phyloP scores from a whole-genome alignment of 352 stramenopile species.

The Globisporangium apiculatum region DNA sequence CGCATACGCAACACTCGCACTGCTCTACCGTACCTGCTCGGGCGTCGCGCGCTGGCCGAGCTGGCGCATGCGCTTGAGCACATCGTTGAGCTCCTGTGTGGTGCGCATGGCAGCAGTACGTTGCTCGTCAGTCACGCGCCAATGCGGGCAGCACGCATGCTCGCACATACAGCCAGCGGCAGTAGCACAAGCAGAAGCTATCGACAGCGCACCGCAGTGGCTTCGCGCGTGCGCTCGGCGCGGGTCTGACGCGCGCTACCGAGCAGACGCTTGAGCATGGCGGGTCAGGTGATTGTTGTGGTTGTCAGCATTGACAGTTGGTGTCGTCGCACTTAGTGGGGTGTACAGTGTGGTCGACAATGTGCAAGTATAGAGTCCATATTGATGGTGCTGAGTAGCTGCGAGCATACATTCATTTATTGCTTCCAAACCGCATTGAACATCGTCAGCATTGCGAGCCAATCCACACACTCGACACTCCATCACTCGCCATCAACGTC shows the following conservation, averaged over 20 bases:
- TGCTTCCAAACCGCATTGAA: too few species aligned
- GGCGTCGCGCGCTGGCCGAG: conserved; percentile 46
- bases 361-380: neutral
- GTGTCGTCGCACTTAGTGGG: neutral
- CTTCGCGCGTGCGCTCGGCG: conserved; percentile 31
- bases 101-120: neutral
- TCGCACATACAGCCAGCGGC: neutral
- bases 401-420: too few species aligned
- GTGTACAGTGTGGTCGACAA: neutral
- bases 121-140: neutral
- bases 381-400: neutral
- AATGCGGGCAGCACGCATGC: neutral
- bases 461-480: too few species aligned
- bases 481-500: neutral
- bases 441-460: too few species aligned
- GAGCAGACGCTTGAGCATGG: conserved; percentile 15
- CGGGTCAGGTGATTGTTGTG: neutral
- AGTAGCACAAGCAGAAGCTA: too few species aligned
- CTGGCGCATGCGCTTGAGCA: conserved; percentile 46
- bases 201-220: conserved; percentile 23
- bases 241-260: conserved; percentile 35
- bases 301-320: neutral
- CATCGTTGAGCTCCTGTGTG: conserved; percentile 44
- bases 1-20: too few species aligned
- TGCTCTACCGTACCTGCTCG: conserved; percentile 30